Base-by-base conservation (phyloP, 805 yeast genomes). In the Wickerhamiella occidentalis region DNA sequence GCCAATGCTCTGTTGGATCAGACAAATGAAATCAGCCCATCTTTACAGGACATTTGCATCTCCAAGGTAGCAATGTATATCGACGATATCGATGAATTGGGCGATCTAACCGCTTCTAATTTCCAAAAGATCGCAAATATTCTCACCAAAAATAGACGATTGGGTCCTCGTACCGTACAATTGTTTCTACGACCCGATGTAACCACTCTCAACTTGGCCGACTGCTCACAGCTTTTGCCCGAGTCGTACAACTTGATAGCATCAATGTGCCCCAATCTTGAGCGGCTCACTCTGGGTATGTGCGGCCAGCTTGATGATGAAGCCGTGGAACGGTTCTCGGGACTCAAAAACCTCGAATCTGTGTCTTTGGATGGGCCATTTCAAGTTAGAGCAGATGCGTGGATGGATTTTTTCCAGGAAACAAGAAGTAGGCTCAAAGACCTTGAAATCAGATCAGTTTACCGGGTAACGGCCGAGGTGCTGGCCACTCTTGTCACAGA, bases 291-390 rank as follows among this genome's bases (percentile, higher is more conserved):
- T 0, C 67, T 92, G 41, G 78, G 79, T 51, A 90, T 88, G 96
- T 90, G 97, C 69, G 98, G 98, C 3, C 88, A 84, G 56, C 67
- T 92, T 37, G 86, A 82, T 57, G 84, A 84, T 61, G 87, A 81
- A 54, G 81, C 82, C 51, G 62, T 92, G 51, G 61, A 69, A 15
- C 82, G 85, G 60, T 77, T 75, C 52, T 73, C 76, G 3, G 67
- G 84, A 54, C 68, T 90, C 38, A 66, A 67, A 0, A 64, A 74
- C 26, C 68, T 92, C 43, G 68, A 63, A 13, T 69, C 75, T 12
- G 50, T 90, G 6, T 68, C 74, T n/a, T 66, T 92, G 33, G 88
- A 90, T 63, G 99, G 99, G 0, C 86, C 96, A 0, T 92, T 92
- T 61, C 67, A 92, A 55, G 80, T 92, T 42, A 79, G 81, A 58